phyloP scores from a whole-genome alignment of 169 alveolate species.

The Hepatocystis sp. region DNA sequence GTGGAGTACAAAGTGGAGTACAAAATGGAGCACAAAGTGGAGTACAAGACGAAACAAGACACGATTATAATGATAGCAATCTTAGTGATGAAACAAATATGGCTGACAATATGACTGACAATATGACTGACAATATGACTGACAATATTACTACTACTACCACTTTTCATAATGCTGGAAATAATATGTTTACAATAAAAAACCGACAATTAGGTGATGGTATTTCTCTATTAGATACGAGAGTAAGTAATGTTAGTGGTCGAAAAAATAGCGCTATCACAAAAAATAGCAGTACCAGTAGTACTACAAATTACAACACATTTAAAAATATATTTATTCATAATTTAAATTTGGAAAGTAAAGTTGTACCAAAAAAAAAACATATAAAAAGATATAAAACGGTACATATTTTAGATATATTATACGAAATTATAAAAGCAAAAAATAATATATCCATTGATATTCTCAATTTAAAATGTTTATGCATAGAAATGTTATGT shows the following conservation, averaged over 20 bases:
- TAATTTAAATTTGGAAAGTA: conserved; percentile 19
- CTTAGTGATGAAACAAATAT: too few species aligned
- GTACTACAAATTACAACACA: too few species aligned
- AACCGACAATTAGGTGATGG: conserved; percentile 43
- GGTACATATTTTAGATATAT: conserved; percentile 43
- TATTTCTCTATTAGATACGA: conserved; percentile 44
- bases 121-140: not conserved
- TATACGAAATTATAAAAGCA: conserved; percentile 59
- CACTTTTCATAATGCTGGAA: conserved; percentile 1
- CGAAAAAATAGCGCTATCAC: conserved; percentile 12
- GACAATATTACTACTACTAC: not conserved
- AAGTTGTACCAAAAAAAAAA: conserved; percentile 9
- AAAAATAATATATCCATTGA: conserved; percentile 44
- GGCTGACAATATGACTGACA: too few species aligned
- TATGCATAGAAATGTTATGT: conserved; percentile 59
- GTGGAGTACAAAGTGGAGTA: too few species aligned
- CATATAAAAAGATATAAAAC: conserved; percentile 39
- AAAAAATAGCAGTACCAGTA: too few species aligned
- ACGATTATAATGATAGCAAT: too few species aligned
- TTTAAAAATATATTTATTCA: conserved; percentile 68
- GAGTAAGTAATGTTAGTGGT: not conserved
- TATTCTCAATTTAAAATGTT: conserved; percentile 54
- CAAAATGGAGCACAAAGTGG: too few species aligned
- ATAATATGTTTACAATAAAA: conserved; percentile 15
- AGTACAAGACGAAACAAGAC: too few species aligned